phyloP scores from a whole-genome alignment of 2,329 filamentous ascomycete genomes.

The Xylaria sp. region DNA sequence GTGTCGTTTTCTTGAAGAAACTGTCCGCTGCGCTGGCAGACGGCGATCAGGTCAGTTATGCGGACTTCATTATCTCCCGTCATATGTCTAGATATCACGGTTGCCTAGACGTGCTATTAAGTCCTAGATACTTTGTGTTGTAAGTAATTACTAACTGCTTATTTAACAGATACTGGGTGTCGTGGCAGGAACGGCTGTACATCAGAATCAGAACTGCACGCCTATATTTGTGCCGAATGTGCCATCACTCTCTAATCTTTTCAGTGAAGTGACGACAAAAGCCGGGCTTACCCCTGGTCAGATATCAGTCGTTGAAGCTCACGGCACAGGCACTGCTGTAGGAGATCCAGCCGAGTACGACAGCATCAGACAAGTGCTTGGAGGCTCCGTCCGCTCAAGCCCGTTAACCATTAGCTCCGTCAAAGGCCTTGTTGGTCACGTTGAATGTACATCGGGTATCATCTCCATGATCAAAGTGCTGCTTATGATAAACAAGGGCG shows the following conservation, averaged over 20 bases:
- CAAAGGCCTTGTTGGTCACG: constrained; percentile 52
- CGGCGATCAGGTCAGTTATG: constrained; percentile 53
- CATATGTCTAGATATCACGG: too few relatives aligned
- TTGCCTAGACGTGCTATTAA: not conserved
- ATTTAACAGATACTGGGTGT: constrained; percentile 45
- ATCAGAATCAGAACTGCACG: constrained; percentile 55
- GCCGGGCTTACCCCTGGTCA: constrained; percentile 38
- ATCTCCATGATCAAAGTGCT: constrained; percentile 50
- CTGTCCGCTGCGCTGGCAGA: constrained; percentile 58
- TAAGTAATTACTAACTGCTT: not conserved
- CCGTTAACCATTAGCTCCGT: constrained; percentile 46
- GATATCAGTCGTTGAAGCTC: constrained; percentile 51
- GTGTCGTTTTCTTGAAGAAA: constrained; percentile 59
- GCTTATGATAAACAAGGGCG: constrained; percentile 44
- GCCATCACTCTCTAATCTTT: constrained; percentile 47
- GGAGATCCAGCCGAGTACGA: constrained; percentile 52
- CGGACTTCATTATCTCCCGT: not conserved
- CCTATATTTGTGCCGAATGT: constrained; percentile 55
- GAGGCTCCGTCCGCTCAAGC: constrained; percentile 13
- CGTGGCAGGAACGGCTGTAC: constrained; percentile 52
- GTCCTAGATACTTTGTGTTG: not conserved
- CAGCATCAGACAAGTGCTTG: constrained; percentile 44
- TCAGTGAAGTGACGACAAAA: constrained; percentile 44
- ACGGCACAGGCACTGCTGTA: constrained; percentile 58
- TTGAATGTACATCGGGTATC: constrained; percentile 50